Evolutionary conservation across 768 basidiomycete genomes (phyloP).

Genomic region (Russula olivacea): DNA sequence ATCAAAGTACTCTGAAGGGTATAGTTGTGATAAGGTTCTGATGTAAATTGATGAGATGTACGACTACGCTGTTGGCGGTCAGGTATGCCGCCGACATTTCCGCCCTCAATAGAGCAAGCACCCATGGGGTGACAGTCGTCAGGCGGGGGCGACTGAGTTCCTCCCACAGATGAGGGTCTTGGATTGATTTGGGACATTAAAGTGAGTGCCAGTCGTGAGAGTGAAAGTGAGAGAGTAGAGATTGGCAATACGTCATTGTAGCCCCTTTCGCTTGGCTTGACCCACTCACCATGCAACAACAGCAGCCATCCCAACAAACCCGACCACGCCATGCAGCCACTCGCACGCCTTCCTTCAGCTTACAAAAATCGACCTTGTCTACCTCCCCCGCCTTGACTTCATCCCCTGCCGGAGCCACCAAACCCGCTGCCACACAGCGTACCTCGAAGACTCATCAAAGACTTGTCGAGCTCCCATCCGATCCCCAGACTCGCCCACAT

Average conservation of each 20-base stretch:
- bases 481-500: constrained; percentile 75
- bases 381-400: not conserved
- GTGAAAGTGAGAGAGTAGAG: not conserved
- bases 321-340: not conserved
- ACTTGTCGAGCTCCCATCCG: constrained; percentile 84
- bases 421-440: constrained; percentile 43
- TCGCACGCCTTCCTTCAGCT: constrained; percentile 3
- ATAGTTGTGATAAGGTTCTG: constrained; percentile 1
- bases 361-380: not conserved
- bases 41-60: not conserved
- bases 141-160: constrained; percentile 23
- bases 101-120: constrained; percentile 21
- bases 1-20: constrained; percentile 18
- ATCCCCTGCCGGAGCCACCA: not conserved
- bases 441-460: constrained; percentile 90
- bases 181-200: constrained; percentile 7
- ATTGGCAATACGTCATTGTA: constrained; percentile 10
- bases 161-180: not conserved
- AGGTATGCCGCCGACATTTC: constrained; percentile 19
- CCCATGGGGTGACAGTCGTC: constrained; percentile 23
- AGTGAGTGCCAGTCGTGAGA: not conserved
- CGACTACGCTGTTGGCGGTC: constrained; percentile 24
- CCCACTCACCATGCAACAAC: constrained; percentile 3
- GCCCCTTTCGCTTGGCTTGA: not conserved
- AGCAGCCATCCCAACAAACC: constrained; percentile 1